Evolutionary conservation across 2,329 filamentous ascomycete species (phyloP).

Genomic region (Curvularia lunata): DNA sequence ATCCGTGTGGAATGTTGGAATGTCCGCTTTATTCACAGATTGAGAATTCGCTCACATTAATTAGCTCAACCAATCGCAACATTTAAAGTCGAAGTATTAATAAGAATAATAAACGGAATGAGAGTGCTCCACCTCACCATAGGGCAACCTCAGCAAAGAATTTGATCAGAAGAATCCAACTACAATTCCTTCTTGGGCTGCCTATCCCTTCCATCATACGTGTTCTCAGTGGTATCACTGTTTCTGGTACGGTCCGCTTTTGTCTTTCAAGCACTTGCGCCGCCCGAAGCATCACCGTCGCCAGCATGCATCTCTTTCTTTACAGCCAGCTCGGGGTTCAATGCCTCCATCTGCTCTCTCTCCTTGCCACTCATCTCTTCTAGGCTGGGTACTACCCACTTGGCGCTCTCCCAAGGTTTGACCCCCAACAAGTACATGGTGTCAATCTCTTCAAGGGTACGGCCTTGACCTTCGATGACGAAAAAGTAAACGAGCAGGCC

Average conservation of each 20-base stretch:
- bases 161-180: neutral
- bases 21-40: neutral
- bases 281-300: neutral
- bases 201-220: slow-evolving; percentile 12
- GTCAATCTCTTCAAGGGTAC: slow-evolving; percentile 79
- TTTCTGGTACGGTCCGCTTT: slow-evolving; percentile 5
- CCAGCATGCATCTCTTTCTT: slow-evolving; percentile 14
- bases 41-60: neutral
- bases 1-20: neutral
- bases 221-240: slow-evolving; percentile 6
- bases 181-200: slow-evolving; percentile 15
- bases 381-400: slow-evolving; percentile 52
- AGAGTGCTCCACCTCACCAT: slow-evolving; percentile 7
- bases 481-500: slow-evolving; percentile 76
- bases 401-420: slow-evolving; percentile 66
- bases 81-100: neutral
- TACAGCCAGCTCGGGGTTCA: slow-evolving; percentile 27
- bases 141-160: neutral
- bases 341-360: slow-evolving; percentile 31
- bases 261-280: slow-evolving; percentile 6
- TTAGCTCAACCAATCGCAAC: neutral
- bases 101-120: neutral
- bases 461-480: slow-evolving; percentile 74
- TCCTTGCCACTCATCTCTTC: slow-evolving; percentile 36
- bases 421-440: slow-evolving; percentile 70